Conservation (phyloP, 2,329 filamentous ascomycete species). For the Verticillium longisporum region DNA sequence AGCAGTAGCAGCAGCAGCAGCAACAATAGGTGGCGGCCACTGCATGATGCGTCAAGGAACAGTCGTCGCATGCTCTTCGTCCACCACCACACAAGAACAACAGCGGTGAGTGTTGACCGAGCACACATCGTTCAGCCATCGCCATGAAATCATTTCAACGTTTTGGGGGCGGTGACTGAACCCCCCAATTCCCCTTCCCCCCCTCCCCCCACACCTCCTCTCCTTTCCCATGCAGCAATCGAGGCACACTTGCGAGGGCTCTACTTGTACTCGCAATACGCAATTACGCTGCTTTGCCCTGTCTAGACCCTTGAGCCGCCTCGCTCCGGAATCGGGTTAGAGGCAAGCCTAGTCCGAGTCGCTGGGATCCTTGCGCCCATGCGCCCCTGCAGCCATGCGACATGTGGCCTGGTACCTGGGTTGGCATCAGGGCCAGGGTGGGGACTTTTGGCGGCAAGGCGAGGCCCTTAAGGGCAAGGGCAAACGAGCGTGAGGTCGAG, state of each 20-base stretch:
- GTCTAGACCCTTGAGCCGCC: neutral
- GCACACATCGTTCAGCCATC: too few relatives aligned
- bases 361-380: neutral
- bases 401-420: neutral
- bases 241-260: neutral
- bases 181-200: neutral
- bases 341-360: neutral
- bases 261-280: neutral
- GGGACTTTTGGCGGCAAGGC: neutral
- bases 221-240: neutral
- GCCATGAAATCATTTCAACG: neutral
- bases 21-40: neutral
- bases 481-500: neutral
- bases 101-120: neutral
- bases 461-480: neutral
- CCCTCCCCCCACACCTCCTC: neutral
- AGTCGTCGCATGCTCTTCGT: neutral
- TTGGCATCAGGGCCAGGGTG: neutral
- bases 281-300: neutral
- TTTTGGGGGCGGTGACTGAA: neutral
- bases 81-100: neutral
- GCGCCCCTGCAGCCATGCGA: neutral
- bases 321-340: neutral
- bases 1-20: neutral
- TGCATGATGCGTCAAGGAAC: neutral